Base-by-base conservation (phyloP, 306 rosid genomes). In the Castanopsis chinensis region DNA sequence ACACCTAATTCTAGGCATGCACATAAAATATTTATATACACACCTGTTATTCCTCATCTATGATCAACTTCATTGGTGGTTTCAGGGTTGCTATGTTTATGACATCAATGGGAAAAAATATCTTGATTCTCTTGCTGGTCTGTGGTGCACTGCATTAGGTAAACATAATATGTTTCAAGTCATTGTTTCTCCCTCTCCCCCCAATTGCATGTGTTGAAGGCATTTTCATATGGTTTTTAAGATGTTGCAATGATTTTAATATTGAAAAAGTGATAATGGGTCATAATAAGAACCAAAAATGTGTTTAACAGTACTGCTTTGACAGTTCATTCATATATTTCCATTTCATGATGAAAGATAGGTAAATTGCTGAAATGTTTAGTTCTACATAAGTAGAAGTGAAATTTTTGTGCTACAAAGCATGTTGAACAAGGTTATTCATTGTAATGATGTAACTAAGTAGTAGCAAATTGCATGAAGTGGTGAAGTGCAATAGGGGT, bases 41-140 rank as follows among this genome's bases (percentile, higher is more conserved):
- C 63, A 23, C 58, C 32, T 49, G 45, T 72, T 12, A 17, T 58
- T 82, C 76, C 54, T 41, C 54, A 51, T 19, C 35, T 27, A 28
- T 73, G 35, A 72, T 41, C 78, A 69, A 49, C 75, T 77, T 72
- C 59, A 67, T 73, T 43, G 64, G 80, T 77, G 84, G 81, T 80
- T 72, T 80, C 92, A 95, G 99, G 99, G 99, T 85, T 79, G 94
- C 87, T 93, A 93, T 79, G 93, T 93, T 81, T 95, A 89, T 85
- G 97, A 95, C 89, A 70, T 67, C 52, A 79, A 91, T 54, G 99
- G 98, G 83, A 91, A 85, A 84, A 95, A 90, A 81, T 95, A 95
- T 88, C 96, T 95, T 35, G 99, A 95, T 69, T 10, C 99, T 58
- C 97, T 95, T 73, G 98, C 99, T 73, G 97, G 98, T 82, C 87